Base-by-base conservation (phyloP, 2,329 filamentous ascomycete genomes). In the Dactylellina cionopaga region DNA sequence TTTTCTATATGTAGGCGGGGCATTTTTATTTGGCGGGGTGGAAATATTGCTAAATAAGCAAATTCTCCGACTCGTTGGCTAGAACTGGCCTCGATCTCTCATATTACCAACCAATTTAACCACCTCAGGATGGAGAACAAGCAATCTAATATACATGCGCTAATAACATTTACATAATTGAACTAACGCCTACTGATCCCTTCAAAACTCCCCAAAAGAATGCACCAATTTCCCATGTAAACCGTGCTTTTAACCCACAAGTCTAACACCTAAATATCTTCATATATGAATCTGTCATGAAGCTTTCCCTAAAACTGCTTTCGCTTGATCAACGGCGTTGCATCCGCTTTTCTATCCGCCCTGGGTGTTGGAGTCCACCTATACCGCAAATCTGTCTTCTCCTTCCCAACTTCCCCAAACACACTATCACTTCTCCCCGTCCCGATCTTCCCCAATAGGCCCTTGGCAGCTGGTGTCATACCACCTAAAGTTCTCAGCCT, bases 391-490 rank as follows among this genome's bases (percentile, higher is more conserved):
- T 43, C 52, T 56, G 47, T 59, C 54, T 41, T 62, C 11, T 47
- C 74, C 44, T 37, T 27, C 17, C 44, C 59, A 17, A 66, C 49
- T 13, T 59, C 64, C 3, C 74, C 71, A 43, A 64, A 74, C 10
- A 71, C 59, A 17, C 74, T 74, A 4, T 63, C 65, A 6, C 68
- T 58, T 35, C 33, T 27, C 4, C 62, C 66, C 5, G 74, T 47
- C 24, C 69, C 37, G 72, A 91, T 86, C 79, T 84, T 87, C 74
- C 85, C 87, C 83, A 88, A 88, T 31, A 92, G 80, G 72, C 88
- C 84, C 79, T 89, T 86, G 1, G 89, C 92, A 11, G 92, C 92
- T 2, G 92, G 91, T 19, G 91, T 94, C 78, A 93, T 80, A 13
- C 39, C 55, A n/a, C 68, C 68, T 15, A 72, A 31, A n/a, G 68